A percentile compares a stretch with the other conserved stretches of the same genome.
Evolutionary conservation across 306 rosid species (phyloP).

Genomic region (Quercus bicolor): DNA sequence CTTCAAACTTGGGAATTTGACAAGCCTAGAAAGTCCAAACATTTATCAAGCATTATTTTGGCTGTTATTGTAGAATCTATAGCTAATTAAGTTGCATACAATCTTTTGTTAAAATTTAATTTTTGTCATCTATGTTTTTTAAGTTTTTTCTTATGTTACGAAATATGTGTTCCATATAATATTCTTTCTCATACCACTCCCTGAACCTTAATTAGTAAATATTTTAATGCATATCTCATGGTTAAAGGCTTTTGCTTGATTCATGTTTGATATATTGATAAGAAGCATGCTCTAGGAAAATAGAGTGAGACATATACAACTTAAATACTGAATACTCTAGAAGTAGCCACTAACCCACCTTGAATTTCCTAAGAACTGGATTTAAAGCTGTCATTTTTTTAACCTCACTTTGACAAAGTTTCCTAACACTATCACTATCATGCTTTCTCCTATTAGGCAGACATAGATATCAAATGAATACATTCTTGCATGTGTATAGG

Average conservation of each 20-base stretch:
- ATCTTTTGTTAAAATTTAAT: background rate
- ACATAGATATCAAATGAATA: background rate
- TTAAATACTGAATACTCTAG: background rate
- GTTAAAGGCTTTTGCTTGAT: background rate
- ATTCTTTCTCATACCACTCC: background rate
- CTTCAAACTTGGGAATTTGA: background rate
- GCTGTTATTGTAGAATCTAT: background rate
- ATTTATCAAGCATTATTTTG: background rate
- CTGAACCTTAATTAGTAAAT: background rate
- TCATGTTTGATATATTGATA: background rate
- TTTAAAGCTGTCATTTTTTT: background rate
- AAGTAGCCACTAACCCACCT: background rate
- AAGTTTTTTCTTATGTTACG: background rate
- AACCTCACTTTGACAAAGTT: background rate
- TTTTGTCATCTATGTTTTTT: too few species aligned
- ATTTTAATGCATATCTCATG: background rate
- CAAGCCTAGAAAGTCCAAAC: background rate
- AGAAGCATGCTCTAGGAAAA: background rate
- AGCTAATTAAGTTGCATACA: background rate
- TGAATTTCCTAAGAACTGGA: background rate
- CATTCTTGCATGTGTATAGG: background rate
- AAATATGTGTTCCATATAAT: background rate
- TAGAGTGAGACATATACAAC: background rate
- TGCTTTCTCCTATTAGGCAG: background rate
- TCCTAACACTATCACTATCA: background rate